Conservation (phyloP, 768 basidiomycete species). For the Rhizopogon vesiculosus region DNA sequence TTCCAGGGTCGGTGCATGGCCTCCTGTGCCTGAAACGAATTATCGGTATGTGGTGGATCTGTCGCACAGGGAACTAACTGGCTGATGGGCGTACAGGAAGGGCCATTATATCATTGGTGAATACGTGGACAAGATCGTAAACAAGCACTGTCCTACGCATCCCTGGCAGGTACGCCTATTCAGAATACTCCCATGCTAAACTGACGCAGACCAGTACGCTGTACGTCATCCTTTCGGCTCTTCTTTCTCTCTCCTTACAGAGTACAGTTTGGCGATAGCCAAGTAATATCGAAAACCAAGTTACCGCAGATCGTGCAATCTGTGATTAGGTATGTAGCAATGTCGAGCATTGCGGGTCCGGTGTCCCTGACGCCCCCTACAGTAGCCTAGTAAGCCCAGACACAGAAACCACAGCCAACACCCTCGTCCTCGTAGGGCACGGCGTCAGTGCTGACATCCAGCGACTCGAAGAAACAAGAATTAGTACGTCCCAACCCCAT, state of each 20-base stretch:
- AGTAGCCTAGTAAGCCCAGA: conserved; percentile 76
- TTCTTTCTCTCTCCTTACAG: not conserved
- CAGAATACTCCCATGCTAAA: conserved; percentile 12
- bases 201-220: conserved; percentile 44
- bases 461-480: conserved; percentile 73
- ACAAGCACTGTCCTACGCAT: conserved; percentile 58
- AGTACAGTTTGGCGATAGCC: conserved; percentile 72
- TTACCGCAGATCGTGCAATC: conserved; percentile 71
- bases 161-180: conserved; percentile 63
- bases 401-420: conserved; percentile 65
- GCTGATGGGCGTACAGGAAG: conserved; percentile 29
- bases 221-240: conserved; percentile 35
- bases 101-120: conserved; percentile 76
- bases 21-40: conserved; percentile 68
- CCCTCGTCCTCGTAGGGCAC: conserved; percentile 69
- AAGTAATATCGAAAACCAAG: conserved; percentile 60
- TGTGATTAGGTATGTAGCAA: conserved; percentile 52
- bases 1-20: conserved; percentile 65
- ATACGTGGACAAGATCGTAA: conserved; percentile 58
- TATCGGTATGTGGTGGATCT: conserved; percentile 51
- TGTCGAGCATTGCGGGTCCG: conserved; percentile 1
- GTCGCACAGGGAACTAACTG: not conserved
- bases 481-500: conserved; percentile 46
- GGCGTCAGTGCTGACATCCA: conserved; percentile 49
- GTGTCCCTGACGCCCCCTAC: conserved; percentile 4